Conservation (phyloP, 805 yeast genomes). For the Diddensiella transvaalensis region DNA sequence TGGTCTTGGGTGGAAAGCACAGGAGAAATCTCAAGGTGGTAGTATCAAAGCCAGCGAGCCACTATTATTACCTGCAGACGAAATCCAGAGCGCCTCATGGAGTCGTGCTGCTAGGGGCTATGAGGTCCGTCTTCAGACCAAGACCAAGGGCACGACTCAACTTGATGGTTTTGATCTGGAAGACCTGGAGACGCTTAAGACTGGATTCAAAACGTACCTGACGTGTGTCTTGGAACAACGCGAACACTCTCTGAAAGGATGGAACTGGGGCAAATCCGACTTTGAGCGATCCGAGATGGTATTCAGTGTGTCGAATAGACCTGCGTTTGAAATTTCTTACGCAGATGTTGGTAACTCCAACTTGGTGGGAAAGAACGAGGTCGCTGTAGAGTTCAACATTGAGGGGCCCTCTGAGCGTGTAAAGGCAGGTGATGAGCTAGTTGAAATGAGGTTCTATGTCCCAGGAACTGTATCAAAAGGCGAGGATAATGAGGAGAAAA, state of each 20-base stretch:
- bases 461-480: constrained; percentile 72
- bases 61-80: constrained; percentile 84
- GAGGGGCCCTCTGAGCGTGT: constrained; percentile 47
- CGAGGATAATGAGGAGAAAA: constrained; percentile 29
- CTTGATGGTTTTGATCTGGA: constrained; percentile 87
- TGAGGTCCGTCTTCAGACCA: constrained; percentile 85
- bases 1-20: constrained; percentile 96
- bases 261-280: constrained; percentile 98
- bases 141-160: constrained; percentile 77
- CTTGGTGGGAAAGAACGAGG: constrained; percentile 88
- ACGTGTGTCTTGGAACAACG: constrained; percentile 68
- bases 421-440: constrained; percentile 90
- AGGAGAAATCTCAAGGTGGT: constrained; percentile 43
- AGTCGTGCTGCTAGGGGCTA: constrained; percentile 90
- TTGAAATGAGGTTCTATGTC: constrained; percentile 87
- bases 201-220: constrained; percentile 76
- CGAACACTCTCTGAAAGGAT: constrained; percentile 93
- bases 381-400: constrained; percentile 78
- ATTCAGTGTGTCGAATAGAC: constrained; percentile 81
- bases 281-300: constrained; percentile 88
- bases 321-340: constrained; percentile 89
- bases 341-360: constrained; percentile 76
- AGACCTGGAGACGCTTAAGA: constrained; percentile 76
- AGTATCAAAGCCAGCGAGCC: constrained; percentile 54
- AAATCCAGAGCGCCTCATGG: constrained; percentile 79